phyloP scores from a whole-genome alignment of 257 asterid species.

The Plectranthus barbatus region DNA sequence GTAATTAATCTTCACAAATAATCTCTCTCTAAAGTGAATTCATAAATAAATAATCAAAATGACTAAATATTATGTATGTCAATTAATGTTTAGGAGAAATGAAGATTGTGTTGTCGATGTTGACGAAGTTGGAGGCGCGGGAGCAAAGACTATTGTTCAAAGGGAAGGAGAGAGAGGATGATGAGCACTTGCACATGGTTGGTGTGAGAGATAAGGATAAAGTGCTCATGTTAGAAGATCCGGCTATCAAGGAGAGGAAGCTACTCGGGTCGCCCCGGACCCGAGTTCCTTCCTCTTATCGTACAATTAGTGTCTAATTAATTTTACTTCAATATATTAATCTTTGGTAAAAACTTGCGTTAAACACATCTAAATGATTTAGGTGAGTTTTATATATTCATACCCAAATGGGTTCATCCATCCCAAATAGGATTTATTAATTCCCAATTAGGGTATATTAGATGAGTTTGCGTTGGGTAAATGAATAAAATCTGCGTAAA shows the following conservation, averaged over 20 bases:
- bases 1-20: constrained; percentile 26
- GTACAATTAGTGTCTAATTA: constrained; percentile 47
- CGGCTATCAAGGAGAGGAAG: constrained; percentile 60
- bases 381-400: too few relatives aligned
- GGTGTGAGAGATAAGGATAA: constrained; percentile 77
- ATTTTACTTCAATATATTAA: constrained; percentile 7
- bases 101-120: constrained; percentile 47
- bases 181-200: constrained; percentile 71
- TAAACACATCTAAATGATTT: too few relatives aligned
- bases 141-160: constrained; percentile 70
- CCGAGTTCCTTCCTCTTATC: constrained; percentile 33
- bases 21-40: too few relatives aligned
- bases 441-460: too few relatives aligned
- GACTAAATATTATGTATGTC: too few relatives aligned
- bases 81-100: constrained; percentile 40
- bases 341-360: too few relatives aligned
- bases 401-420: too few relatives aligned
- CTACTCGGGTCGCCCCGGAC: constrained; percentile 30
- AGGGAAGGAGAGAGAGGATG: constrained; percentile 80
- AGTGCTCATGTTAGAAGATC: constrained; percentile 68
- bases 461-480: too few relatives aligned
- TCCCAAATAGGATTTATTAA: too few relatives aligned
- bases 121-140: constrained; percentile 49
- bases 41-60: too few relatives aligned
- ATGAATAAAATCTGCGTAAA: too few relatives aligned